Conservation (phyloP, 2,329 filamentous ascomycete species). For the Akanthomyces lecanii region DNA sequence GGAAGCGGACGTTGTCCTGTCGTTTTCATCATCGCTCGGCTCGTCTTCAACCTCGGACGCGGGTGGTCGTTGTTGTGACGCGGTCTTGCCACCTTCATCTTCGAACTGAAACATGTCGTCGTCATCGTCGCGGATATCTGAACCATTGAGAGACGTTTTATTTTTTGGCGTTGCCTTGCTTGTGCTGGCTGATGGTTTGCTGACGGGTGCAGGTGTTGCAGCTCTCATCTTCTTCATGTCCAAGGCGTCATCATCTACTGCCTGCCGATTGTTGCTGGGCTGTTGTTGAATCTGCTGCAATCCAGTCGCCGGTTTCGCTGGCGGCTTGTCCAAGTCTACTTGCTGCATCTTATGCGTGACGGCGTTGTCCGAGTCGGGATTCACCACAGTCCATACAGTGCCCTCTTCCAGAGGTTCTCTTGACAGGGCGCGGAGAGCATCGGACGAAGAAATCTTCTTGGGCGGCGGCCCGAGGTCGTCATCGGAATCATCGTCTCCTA, state of each 20-base stretch:
- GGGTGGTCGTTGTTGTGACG: slow-evolving; percentile 23
- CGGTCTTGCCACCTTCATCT: slow-evolving; percentile 29
- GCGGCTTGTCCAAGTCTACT: slow-evolving; percentile 18
- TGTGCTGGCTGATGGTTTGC: slow-evolving; percentile 21
- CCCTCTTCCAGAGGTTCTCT: slow-evolving; percentile 46
- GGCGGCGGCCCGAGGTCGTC: slow-evolving; percentile 38
- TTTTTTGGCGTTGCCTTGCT: slow-evolving; percentile 21
- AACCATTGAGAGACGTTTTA: slow-evolving; percentile 9
- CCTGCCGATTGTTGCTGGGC: slow-evolving; percentile 22
- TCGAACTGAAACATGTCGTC: slow-evolving; percentile 48
- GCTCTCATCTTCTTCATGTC: slow-evolving; percentile 28
- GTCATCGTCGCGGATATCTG: slow-evolving; percentile 31
- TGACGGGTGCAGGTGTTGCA: slow-evolving; percentile 24
- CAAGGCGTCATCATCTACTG: slow-evolving; percentile 26
- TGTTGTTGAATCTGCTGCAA: slow-evolving; percentile 18
- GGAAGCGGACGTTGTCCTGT: slow-evolving; percentile 4
- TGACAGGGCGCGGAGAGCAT: slow-evolving; percentile 49
- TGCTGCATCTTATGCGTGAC: slow-evolving; percentile 18
- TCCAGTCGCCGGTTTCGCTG: not conserved
- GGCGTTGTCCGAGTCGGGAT: slow-evolving; percentile 29
- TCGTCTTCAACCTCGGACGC: slow-evolving; percentile 13
- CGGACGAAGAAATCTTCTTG: slow-evolving; percentile 53
- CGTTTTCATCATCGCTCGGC: slow-evolving; percentile 34
- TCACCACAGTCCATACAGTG: slow-evolving; percentile 49
- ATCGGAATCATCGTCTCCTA: slow-evolving; percentile 34